Conservation (phyloP, 1,139 yeast species). For the Diutina catenulata region DNA sequence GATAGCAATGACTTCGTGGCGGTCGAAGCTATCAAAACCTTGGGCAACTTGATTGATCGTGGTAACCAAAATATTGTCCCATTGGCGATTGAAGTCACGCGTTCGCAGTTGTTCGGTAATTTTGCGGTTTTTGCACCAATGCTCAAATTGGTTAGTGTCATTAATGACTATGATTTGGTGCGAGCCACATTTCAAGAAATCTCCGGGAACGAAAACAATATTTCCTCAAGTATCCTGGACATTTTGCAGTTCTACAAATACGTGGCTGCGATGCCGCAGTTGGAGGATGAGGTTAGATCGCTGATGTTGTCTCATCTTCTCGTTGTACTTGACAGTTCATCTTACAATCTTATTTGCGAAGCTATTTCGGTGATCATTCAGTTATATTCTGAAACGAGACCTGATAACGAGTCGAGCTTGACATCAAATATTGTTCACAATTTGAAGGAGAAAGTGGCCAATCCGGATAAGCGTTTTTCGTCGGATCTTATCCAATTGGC, state of each 20-base stretch:
- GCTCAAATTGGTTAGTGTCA: background rate
- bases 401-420: too few species aligned
- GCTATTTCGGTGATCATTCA: background rate
- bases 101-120: background rate
- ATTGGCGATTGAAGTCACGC: background rate
- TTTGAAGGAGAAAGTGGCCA: constrained; percentile 1
- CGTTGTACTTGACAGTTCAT: background rate
- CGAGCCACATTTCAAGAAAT: too few species aligned
- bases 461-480: background rate
- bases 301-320: too few species aligned
- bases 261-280: too few species aligned
- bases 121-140: background rate
- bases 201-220: too few species aligned
- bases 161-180: too few species aligned
- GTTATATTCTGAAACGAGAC: too few species aligned
- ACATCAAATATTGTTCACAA: background rate
- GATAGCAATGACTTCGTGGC: constrained; percentile 33
- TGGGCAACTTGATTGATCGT: background rate
- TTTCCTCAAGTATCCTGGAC: too few species aligned
- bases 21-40: constrained; percentile 17
- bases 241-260: too few species aligned
- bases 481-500: constrained; percentile 3
- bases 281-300: too few species aligned
- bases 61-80: background rate
- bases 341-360: background rate